Evolutionary conservation across 2,329 filamentous ascomycete genomes (phyloP).

Genomic region (Albophoma yamanashiensis): DNA sequence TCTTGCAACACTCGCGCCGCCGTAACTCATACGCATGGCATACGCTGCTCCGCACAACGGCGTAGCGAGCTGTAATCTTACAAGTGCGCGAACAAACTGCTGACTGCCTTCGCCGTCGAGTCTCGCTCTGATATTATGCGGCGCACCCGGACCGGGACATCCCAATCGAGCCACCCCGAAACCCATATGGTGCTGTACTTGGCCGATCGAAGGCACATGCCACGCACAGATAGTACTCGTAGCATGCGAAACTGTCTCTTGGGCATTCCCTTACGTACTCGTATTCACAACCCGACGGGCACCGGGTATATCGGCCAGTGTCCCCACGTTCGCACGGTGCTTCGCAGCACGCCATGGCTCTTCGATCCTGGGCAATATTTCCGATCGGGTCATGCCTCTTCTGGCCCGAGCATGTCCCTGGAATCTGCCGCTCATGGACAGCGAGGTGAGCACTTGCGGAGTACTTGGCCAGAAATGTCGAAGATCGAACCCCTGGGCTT

Average conservation of each 20-base stretch:
- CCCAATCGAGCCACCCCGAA: neutral
- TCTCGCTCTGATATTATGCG: neutral
- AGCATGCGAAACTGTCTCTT: too few species aligned
- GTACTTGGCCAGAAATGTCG: neutral
- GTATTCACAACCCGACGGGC: too few species aligned
- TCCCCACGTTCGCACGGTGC: too few species aligned
- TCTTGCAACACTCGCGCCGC: neutral
- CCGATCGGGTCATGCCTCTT: too few species aligned
- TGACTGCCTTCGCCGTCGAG: too few species aligned
- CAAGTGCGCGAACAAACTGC: neutral
- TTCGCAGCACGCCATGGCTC: too few species aligned
- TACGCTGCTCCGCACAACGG: neutral
- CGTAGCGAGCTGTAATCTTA: neutral
- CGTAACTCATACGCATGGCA: neutral
- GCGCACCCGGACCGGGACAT: neutral
- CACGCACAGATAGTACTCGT: too few species aligned
- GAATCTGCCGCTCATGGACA: neutral
- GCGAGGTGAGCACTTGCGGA: neutral
- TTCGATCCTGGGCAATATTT: neutral
- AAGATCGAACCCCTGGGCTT: neutral
- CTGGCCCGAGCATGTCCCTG: too few species aligned
- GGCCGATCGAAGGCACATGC: too few species aligned
- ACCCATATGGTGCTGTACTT: neutral
- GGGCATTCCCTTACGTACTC: neutral
- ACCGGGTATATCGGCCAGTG: too few species aligned